Evolutionary conservation across 2,329 filamentous ascomycete species (phyloP), one percentile per base, ranked within the genome.

Genomic region (Ceratocystis eucalypticola): DNA sequence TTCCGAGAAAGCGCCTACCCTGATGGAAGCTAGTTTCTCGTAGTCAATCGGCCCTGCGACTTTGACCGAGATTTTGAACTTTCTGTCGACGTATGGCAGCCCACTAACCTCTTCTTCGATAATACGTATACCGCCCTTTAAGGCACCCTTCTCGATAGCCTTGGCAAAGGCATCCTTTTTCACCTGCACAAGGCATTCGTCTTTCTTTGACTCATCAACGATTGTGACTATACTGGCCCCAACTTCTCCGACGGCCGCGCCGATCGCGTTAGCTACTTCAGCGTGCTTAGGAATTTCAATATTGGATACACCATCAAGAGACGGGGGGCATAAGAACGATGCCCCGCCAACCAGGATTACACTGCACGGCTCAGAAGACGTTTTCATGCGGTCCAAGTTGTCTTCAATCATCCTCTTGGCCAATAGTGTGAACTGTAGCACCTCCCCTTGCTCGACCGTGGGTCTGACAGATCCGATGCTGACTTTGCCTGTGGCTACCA

Each of bases 291-390:
- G 69, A 1, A 70, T 63, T 22, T 71, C 66, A 28, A 71, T 68
- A 41, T 63, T 66, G 30, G 67, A 67, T 15, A 71, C 71, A 0
- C 70, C 70, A 1, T 68, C 64, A 2, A 71, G 70, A 25, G 64
- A 57, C 3, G 62, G 5, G 1, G 70, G 70, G 44, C 70, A 71
- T 17, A 71, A 64, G 1, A 70, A 65, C 3, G 69, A 67, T n/a
- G 70, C 71, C 12, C 70, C 71, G n/a, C 71, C 71, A 2, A 71
- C 70, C 8, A 71, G 62, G 12, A 71, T 69, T 2, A 71, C 69
- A 10, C 69, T 69, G 59, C 70, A 70, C 0, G 67, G 65, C 5
- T 71, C 70, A 1, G 70, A 69, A 1, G 71, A 69, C 12, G 70
- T 68, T 30, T 71, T 71, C 50, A 70, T 70, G 37, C 70, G 67